Percentiles rank a stretch among this genome's conserved stretches.
phyloP scores from a whole-genome alignment of 495 filamentous ascomycete genomes.

The Lophium mytilinum region DNA sequence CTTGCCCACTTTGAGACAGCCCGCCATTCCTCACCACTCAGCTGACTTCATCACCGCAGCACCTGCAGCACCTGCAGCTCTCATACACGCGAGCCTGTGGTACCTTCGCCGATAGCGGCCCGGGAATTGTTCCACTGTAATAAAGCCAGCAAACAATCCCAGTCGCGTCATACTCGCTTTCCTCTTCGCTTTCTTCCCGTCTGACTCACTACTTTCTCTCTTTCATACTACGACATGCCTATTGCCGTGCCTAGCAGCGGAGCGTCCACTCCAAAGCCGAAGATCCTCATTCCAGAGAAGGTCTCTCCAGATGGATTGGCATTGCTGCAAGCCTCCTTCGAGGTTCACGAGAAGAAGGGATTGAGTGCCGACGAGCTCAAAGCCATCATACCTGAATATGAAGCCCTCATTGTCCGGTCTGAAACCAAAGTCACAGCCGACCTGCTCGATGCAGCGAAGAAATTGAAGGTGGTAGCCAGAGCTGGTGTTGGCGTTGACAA shows the following conservation, averaged over 20 bases:
- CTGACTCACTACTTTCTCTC: neutral
- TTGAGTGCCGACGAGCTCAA: slow-evolving; percentile 50
- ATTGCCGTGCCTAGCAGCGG: slow-evolving; percentile 9
- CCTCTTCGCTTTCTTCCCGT: neutral
- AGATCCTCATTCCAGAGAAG: slow-evolving; percentile 64
- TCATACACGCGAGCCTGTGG: neutral
- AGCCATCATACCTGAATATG: slow-evolving; percentile 51
- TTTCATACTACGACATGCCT: slow-evolving; percentile 10
- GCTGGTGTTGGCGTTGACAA: slow-evolving; percentile 73
- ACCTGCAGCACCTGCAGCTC: neutral
- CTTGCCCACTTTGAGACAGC: neutral
- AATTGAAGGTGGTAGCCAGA: slow-evolving; percentile 61
- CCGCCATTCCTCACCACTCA: no score
- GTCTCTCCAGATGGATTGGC: slow-evolving; percentile 64
- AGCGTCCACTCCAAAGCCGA: slow-evolving; percentile 35
- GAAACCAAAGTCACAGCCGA: slow-evolving; percentile 61
- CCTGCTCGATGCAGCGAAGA: slow-evolving; percentile 49
- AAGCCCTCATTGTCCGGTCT: slow-evolving; percentile 62
- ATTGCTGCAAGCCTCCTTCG: slow-evolving; percentile 47
- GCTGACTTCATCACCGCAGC: no score
- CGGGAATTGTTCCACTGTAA: neutral
- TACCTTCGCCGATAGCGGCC: slow-evolving; percentile 1
- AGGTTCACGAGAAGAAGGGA: slow-evolving; percentile 52
- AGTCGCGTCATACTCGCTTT: neutral
- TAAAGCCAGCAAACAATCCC: neutral